phyloP scores from a whole-genome alignment of 2,329 filamentous ascomycete genomes.

The Onygenales sp. region DNA sequence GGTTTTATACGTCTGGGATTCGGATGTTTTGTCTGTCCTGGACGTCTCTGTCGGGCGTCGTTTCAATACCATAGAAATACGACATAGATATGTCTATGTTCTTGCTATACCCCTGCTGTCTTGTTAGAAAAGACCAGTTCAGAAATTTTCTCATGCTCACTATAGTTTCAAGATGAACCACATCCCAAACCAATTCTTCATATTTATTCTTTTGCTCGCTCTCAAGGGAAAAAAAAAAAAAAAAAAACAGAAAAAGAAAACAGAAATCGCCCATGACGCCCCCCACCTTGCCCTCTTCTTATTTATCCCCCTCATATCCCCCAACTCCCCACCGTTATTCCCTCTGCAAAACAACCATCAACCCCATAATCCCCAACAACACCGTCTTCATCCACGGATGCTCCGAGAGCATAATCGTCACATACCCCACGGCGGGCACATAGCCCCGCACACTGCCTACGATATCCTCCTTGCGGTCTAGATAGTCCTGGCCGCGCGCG shows the following conservation, averaged over 20 bases:
- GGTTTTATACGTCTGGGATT: too few relatives aligned
- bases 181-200: neutral
- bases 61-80: too few relatives aligned
- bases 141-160: too few relatives aligned
- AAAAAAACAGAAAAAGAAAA: neutral
- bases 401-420: constrained; percentile 90
- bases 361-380: constrained; percentile 87
- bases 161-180: too few relatives aligned
- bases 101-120: too few relatives aligned
- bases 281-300: neutral
- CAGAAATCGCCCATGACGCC: neutral
- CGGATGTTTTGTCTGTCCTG: too few relatives aligned
- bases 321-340: constrained; percentile 46
- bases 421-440: constrained; percentile 90
- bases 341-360: constrained; percentile 84
- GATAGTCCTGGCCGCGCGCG: constrained; percentile 74
- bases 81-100: too few relatives aligned
- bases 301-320: too few relatives aligned
- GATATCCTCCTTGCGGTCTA: constrained; percentile 73
- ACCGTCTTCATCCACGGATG: constrained; percentile 96
- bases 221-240: neutral
- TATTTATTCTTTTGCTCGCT: neutral
- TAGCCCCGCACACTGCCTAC: constrained; percentile 89
- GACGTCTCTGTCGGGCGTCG: too few relatives aligned
- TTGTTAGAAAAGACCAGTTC: too few relatives aligned